phyloP scores from a whole-genome alignment of 139 green algal genomes.

The Chlamydomonas urium region DNA sequence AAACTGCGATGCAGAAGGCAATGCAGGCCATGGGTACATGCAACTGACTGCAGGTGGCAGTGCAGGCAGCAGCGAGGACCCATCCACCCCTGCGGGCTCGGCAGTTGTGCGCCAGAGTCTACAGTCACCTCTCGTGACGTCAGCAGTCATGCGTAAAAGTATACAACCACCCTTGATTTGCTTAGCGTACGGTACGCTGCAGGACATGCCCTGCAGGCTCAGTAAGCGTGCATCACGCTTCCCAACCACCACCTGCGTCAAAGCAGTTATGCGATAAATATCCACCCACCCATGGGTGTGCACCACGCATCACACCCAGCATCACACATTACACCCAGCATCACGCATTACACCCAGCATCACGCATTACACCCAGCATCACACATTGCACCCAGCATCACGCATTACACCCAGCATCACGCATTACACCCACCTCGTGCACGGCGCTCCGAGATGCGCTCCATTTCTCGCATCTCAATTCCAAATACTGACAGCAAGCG shows the following conservation, averaged over 20 bases:
- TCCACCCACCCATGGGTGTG: background rate
- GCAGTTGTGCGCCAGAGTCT: no score
- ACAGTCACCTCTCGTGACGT: no score
- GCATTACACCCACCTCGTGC: background rate
- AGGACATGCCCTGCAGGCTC: no score
- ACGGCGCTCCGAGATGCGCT: background rate
- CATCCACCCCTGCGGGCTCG: no score
- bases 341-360: background rate
- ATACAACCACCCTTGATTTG: no score
- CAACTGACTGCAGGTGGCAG: no score
- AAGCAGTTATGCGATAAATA: background rate
- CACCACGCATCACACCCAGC: background rate
- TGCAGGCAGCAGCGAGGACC: no score
- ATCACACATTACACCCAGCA: background rate
- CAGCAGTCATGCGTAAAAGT: no score
- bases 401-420: background rate
- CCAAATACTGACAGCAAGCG: conserved; percentile 4
- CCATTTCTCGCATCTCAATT: conserved; percentile 6
- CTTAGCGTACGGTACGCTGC: no score
- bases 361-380: background rate
- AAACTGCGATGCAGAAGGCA: background rate
- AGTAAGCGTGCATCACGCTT: no score
- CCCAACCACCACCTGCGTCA: no score
- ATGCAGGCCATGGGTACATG: no score
- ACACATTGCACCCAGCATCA: background rate